Evolutionary conservation across 345 rosid species (phyloP).

Genomic region (Hirschfeldia incana): DNA sequence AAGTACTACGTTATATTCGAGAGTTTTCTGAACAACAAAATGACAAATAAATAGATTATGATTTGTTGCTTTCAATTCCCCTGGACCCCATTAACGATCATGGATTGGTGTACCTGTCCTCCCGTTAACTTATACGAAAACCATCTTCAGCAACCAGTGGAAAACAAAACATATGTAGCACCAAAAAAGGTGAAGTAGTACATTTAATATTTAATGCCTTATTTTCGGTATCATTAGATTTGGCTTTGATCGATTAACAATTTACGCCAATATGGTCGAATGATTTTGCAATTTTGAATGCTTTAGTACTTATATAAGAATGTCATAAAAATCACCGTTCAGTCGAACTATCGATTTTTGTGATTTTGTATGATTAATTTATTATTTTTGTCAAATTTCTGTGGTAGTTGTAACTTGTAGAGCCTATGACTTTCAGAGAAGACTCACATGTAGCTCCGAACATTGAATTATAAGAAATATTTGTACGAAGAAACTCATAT

Average conservation of each 20-base stretch:
- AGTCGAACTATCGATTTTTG: neutral
- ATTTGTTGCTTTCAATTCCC: conserved; percentile 14
- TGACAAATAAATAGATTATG: conserved; percentile 1
- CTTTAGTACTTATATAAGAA: neutral
- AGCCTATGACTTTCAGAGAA: neutral
- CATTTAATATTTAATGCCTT: neutral
- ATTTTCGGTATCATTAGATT: neutral
- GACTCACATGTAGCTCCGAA: neutral
- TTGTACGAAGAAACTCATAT: neutral
- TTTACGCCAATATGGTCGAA: neutral
- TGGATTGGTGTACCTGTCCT: conserved; percentile 31
- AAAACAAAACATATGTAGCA: conserved; percentile 30
- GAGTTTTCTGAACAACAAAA: conserved; percentile 11
- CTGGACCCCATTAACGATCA: conserved; percentile 17
- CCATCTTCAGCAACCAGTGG: conserved; percentile 15
- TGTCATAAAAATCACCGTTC: neutral
- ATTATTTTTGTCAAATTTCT: neutral
- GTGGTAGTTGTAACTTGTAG: neutral
- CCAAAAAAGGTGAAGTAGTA: conserved; percentile 14
- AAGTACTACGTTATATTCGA: neutral
- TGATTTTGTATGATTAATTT: neutral
- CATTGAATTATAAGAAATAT: neutral
- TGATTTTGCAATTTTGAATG: neutral
- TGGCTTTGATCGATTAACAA: neutral
- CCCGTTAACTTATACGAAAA: conserved; percentile 36